Evolutionary conservation across 2,329 filamentous ascomycete genomes (phyloP).

Genomic region (Ophiocordyceps polyrhachis-furcata): DNA sequence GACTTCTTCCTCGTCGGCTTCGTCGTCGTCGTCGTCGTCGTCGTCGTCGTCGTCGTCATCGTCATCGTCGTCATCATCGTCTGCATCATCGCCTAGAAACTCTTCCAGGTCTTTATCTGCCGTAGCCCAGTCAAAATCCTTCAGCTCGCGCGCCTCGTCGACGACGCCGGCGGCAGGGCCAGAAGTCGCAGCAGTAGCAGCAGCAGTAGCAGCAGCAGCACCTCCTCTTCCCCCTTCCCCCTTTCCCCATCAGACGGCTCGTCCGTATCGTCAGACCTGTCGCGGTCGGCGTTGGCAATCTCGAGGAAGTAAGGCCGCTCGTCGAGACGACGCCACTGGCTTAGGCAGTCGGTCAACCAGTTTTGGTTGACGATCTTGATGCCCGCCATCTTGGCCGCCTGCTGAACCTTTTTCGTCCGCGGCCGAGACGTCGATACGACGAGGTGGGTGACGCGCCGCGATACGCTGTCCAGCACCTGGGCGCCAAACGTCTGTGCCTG

Average conservation of each 20-base stretch:
- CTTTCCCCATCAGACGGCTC: slow-evolving; percentile 12
- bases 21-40: slow-evolving; percentile 3
- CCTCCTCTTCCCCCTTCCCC: slow-evolving; percentile 11
- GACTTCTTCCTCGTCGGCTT: slow-evolving; percentile 2
- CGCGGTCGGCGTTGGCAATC: slow-evolving; percentile 50
- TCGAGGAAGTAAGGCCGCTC: slow-evolving; percentile 62
- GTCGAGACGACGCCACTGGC: slow-evolving; percentile 63
- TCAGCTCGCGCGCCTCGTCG: slow-evolving; percentile 21
- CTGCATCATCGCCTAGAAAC: slow-evolving; percentile 42
- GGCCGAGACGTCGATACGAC: slow-evolving; percentile 52
- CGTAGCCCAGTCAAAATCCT: slow-evolving; percentile 40
- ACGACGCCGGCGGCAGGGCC: slow-evolving; percentile 4
- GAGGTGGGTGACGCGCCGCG: slow-evolving; percentile 50
- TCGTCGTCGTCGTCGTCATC: slow-evolving; percentile 7
- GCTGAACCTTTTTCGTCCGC: slow-evolving; percentile 77
- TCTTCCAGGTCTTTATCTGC: slow-evolving; percentile 58
- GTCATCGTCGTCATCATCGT: slow-evolving; percentile 24
- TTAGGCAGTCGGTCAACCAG: slow-evolving; percentile 76
- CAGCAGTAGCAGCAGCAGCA: too few species aligned
- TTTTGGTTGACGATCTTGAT: slow-evolving; percentile 85
- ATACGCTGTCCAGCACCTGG: slow-evolving; percentile 35
- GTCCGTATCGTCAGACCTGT: slow-evolving; percentile 13
- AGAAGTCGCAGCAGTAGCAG: too few species aligned
- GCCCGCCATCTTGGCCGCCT: slow-evolving; percentile 58
- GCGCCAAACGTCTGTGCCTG: slow-evolving; percentile 82